These are phyloP conservation scores for Phytophthora hibernalis DNA, from an alignment of 352 stramenopile species.

Conservation along the genomic window DNA sequence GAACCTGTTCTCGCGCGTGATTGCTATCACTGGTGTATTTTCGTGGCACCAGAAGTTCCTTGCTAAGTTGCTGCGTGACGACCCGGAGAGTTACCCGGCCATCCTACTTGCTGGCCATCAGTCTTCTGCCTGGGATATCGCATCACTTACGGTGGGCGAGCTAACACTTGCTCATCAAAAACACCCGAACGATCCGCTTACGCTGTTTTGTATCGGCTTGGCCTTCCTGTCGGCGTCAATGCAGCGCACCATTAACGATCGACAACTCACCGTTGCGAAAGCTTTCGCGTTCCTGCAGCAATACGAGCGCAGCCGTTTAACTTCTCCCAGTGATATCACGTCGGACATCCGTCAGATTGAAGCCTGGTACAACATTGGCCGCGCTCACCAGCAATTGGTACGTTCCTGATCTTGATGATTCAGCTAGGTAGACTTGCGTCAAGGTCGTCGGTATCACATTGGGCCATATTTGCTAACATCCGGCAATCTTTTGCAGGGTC, in stretches of 20 bases:
- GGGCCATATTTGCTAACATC: slow-evolving; percentile 12
- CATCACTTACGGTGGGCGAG: slow-evolving; percentile 86
- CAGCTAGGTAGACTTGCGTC: neutral
- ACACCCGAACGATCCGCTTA: slow-evolving; percentile 75
- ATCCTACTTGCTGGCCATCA: slow-evolving; percentile 86
- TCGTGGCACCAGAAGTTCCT: slow-evolving; percentile 91
- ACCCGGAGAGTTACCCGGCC: slow-evolving; percentile 79
- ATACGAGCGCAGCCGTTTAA: slow-evolving; percentile 71
- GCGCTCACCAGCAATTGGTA: slow-evolving; percentile 89
- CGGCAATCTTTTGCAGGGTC: slow-evolving; percentile 49
- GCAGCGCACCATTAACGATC: slow-evolving; percentile 88
- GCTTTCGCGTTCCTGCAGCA: slow-evolving; percentile 88
- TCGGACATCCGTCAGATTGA: slow-evolving; percentile 77
- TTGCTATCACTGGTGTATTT: slow-evolving; percentile 84
- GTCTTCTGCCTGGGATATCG: slow-evolving; percentile 86
- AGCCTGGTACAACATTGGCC: slow-evolving; percentile 89
- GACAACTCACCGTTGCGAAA: slow-evolving; percentile 86
- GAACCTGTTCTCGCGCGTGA: slow-evolving; percentile 87
- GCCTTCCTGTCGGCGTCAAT: slow-evolving; percentile 86
- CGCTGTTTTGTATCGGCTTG: slow-evolving; percentile 86
- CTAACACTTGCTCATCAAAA: slow-evolving; percentile 85
- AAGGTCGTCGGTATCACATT: neutral
- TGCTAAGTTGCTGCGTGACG: slow-evolving; percentile 78
- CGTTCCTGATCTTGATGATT: slow-evolving; percentile 13
- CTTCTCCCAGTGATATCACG: slow-evolving; percentile 55